Percentiles rank a stretch among this genome's conserved stretches.
Conservation (phyloP, 2,329 filamentous ascomycete genomes). For the Rhexocercosporidium sp. region DNA sequence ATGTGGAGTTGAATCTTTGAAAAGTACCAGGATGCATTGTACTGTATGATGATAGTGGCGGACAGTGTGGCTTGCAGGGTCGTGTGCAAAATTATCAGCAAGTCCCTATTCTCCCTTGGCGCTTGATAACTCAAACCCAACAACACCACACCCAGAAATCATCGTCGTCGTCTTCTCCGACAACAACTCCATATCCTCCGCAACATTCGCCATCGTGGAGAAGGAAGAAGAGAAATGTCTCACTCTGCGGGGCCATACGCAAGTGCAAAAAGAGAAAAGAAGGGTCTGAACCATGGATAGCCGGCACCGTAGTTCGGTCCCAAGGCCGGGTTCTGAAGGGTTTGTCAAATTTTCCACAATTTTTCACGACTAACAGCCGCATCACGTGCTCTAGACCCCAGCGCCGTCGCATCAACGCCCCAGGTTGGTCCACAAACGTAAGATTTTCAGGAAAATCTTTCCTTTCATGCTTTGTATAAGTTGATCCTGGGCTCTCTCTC, state of each 20-base stretch:
- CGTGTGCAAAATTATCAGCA: neutral
- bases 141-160: slow-evolving; percentile 10
- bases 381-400: slow-evolving; percentile 13
- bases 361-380: slow-evolving; percentile 14
- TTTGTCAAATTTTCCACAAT: slow-evolving; percentile 13
- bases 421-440: slow-evolving; percentile 15
- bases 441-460: slow-evolving; percentile 23
- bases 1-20: neutral
- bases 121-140: slow-evolving; percentile 6
- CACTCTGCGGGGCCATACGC: neutral
- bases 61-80: neutral
- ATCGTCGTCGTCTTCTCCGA: slow-evolving; percentile 3
- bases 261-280: slow-evolving; percentile 17
- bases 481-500: slow-evolving; percentile 2
- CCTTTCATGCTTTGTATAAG: slow-evolving; percentile 10
- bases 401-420: neutral
- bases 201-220: neutral
- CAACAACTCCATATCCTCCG: neutral
- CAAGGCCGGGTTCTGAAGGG: slow-evolving; percentile 19
- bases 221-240: neutral
- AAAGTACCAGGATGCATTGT: neutral
- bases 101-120: neutral
- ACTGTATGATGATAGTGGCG: slow-evolving; percentile 1
- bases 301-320: slow-evolving; percentile 12
- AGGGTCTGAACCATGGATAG: slow-evolving; percentile 11